Conservation (phyloP, 495 filamentous ascomycete genomes). For the Penicillium pulvis region DNA sequence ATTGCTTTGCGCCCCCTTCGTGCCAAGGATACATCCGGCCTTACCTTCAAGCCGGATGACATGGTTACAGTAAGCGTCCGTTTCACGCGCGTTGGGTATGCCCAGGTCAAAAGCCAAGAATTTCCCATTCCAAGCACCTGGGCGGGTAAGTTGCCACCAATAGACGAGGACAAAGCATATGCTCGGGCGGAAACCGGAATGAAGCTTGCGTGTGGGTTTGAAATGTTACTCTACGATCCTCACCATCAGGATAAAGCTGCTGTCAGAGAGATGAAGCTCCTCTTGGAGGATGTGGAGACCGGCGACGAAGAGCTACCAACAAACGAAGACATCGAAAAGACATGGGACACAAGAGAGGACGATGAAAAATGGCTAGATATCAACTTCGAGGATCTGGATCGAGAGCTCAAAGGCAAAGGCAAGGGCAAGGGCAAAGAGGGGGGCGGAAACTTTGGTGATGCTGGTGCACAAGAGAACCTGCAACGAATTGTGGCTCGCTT, state of each 20-base stretch:
- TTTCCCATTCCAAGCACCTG: slow-evolving; percentile 71
- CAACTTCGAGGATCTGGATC: slow-evolving; percentile 83
- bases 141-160: slow-evolving; percentile 44
- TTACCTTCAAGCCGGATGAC: slow-evolving; percentile 72
- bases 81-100: slow-evolving; percentile 88
- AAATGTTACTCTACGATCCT: slow-evolving; percentile 75
- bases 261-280: slow-evolving; percentile 70
- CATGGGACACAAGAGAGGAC: slow-evolving; percentile 71
- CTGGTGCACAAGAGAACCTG: slow-evolving; percentile 76
- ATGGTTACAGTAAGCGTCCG: slow-evolving; percentile 74
- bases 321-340: slow-evolving; percentile 65
- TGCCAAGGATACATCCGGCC: slow-evolving; percentile 41
- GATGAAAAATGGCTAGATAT: slow-evolving; percentile 94
- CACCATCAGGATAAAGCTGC: slow-evolving; percentile 63
- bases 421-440: slow-evolving; percentile 33
- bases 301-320: slow-evolving; percentile 65
- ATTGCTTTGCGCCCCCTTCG: slow-evolving; percentile 70
- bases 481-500: slow-evolving; percentile 89
- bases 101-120: slow-evolving; percentile 88
- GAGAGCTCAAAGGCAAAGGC: slow-evolving; percentile 64
- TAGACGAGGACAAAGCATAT: slow-evolving; percentile 39
- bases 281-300: slow-evolving; percentile 71
- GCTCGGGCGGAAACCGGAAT: slow-evolving; percentile 73
- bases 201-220: slow-evolving; percentile 88
- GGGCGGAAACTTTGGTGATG: slow-evolving; percentile 71